A percentile compares a stretch with the other conserved stretches of the same genome.
Evolutionary conservation across 2,329 filamentous ascomycete genomes (phyloP).

Genomic region (Trichoderma koningiopsis): DNA sequence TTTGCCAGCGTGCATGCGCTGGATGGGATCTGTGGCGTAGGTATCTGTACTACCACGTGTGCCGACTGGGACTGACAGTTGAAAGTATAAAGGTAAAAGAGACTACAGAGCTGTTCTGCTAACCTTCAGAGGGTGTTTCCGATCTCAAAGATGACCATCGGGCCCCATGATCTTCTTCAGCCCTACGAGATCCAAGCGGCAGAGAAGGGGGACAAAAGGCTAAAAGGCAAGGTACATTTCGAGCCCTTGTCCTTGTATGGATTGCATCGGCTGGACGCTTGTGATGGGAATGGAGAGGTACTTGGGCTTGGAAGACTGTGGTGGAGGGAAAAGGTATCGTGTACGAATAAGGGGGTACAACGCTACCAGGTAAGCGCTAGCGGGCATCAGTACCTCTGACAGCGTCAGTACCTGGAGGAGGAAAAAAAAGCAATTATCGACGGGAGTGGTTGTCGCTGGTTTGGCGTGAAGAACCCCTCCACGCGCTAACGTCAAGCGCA

Average conservation of each 20-base stretch:
- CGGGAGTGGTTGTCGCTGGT: not conserved
- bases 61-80: too few species aligned
- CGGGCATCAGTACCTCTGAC: not conserved
- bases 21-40: not conserved
- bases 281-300: not conserved
- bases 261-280: slow-evolving; percentile 7
- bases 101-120: not conserved
- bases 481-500: not conserved
- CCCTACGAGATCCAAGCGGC: slow-evolving; percentile 12
- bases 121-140: not conserved
- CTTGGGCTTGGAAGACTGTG: not conserved
- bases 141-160: not conserved
- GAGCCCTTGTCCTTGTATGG: slow-evolving; percentile 15
- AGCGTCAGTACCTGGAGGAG: not conserved
- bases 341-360: slow-evolving; percentile 18
- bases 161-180: slow-evolving; percentile 17
- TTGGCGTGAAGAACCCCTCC: not conserved
- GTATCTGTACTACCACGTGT: not conserved
- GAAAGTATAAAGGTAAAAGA: not conserved
- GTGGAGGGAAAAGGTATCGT: slow-evolving; percentile 15
- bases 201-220: not conserved
- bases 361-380: slow-evolving; percentile 12
- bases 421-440: not conserved
- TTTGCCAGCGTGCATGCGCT: not conserved
- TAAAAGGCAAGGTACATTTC: not conserved